These are phyloP conservation scores for Diospyros kaki DNA, from an alignment of 148 eudicot genomes.

Conservation along the genomic window DNA sequence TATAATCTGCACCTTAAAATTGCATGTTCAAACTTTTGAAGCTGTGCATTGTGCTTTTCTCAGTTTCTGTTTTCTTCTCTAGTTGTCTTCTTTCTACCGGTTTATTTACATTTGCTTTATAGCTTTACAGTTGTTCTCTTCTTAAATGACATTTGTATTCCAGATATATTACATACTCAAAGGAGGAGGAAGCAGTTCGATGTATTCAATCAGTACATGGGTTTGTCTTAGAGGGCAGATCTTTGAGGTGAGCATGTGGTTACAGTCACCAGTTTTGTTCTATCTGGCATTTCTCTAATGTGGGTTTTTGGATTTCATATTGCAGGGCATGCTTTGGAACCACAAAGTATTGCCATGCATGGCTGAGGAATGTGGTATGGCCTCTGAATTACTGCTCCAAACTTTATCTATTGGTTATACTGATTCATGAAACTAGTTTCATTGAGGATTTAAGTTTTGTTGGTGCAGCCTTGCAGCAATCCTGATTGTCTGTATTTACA, in stretches of 20 bases:
- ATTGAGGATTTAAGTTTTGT: constrained; percentile 7
- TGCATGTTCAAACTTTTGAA: too few species aligned
- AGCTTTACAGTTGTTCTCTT: neutral
- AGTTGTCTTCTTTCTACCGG: neutral
- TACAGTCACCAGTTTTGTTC: neutral
- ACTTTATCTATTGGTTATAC: neutral
- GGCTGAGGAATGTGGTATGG: constrained; percentile 94
- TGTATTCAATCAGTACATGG: constrained; percentile 96
- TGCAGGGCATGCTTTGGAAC: constrained; percentile 98
- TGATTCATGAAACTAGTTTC: neutral
- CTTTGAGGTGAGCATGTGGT: constrained; percentile 51
- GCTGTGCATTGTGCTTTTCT: neutral
- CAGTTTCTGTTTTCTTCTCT: neutral
- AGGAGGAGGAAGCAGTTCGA: constrained; percentile 93
- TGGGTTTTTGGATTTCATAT: constrained; percentile 8
- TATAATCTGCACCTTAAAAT: too few species aligned
- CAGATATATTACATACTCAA: constrained; percentile 93
- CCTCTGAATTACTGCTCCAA: constrained; percentile 1
- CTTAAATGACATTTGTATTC: constrained; percentile 2
- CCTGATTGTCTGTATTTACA: constrained; percentile 96
- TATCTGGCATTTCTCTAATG: neutral
- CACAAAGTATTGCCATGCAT: constrained; percentile 94
- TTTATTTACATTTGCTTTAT: neutral
- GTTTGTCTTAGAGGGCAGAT: constrained; percentile 69
- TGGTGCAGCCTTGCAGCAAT: constrained; percentile 83